A percentile compares a stretch with the other conserved stretches of the same genome.
phyloP scores from a whole-genome alignment of 306 rosid genomes.

The Quercus wislizeni region DNA sequence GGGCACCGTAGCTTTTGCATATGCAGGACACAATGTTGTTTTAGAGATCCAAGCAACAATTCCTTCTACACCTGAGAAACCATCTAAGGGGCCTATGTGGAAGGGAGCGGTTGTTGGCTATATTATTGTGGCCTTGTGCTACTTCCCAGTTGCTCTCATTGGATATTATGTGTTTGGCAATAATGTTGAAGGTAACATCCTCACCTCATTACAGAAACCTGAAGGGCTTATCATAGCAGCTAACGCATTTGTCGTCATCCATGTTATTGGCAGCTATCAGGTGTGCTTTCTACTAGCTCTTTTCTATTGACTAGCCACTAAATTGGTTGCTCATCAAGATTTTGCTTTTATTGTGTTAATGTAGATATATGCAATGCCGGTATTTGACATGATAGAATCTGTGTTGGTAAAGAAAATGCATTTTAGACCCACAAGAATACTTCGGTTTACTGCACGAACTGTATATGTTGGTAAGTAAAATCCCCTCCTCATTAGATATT shows the following conservation, averaged over 20 bases:
- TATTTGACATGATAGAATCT: slow-evolving; percentile 80
- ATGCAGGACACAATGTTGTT: slow-evolving; percentile 78
- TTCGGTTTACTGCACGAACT: slow-evolving; percentile 51
- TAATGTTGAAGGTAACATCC: slow-evolving; percentile 50
- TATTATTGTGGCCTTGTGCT: slow-evolving; percentile 63
- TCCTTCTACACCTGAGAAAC: slow-evolving; percentile 73
- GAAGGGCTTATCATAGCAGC: slow-evolving; percentile 67
- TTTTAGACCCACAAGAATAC: slow-evolving; percentile 43
- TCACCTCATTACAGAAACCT: slow-evolving; percentile 56
- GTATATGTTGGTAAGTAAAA: slow-evolving; percentile 59
- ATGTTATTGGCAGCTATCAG: slow-evolving; percentile 81
- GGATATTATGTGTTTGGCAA: slow-evolving; percentile 66
- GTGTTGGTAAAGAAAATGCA: slow-evolving; percentile 46
- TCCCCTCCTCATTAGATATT: not conserved
- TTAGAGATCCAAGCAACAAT: slow-evolving; percentile 87
- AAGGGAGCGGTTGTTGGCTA: slow-evolving; percentile 64
- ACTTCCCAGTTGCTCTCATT: slow-evolving; percentile 69
- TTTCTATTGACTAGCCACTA: not conserved
- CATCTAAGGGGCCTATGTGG: slow-evolving; percentile 84
- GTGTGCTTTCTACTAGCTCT: slow-evolving; percentile 16
- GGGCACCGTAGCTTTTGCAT: slow-evolving; percentile 72
- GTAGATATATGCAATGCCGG: slow-evolving; percentile 83
- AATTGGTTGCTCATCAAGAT: not conserved
- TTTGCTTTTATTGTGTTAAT: not conserved
- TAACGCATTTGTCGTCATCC: slow-evolving; percentile 67